Evolutionary conservation across 495 filamentous ascomycete species (phyloP).

Genomic region (Penicillium subrubescens): DNA sequence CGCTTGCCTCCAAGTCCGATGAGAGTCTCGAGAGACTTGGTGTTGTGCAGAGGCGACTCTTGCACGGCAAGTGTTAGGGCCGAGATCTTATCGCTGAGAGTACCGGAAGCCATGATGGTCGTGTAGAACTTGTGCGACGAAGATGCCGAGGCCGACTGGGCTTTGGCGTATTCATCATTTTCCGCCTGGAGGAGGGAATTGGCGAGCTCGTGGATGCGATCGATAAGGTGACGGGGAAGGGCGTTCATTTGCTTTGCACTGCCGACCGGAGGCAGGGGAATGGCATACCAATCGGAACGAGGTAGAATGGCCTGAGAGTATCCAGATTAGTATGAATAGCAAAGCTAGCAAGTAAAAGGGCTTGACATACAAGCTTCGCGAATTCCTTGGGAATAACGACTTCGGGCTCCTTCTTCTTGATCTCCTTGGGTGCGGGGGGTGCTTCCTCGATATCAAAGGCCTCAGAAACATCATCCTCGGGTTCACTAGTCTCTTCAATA

Average conservation of each 20-base stretch:
- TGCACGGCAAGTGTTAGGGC: slow-evolving; percentile 91
- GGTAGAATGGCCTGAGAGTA: slow-evolving; percentile 65
- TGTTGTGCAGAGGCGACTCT: slow-evolving; percentile 92
- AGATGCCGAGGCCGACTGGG: slow-evolving; percentile 56
- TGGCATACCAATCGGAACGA: slow-evolving; percentile 83
- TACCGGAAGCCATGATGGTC: slow-evolving; percentile 95
- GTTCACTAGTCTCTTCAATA: slow-evolving; percentile 31
- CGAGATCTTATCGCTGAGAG: slow-evolving; percentile 93
- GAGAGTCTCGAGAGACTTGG: slow-evolving; percentile 81
- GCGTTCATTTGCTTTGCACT: slow-evolving; percentile 47
- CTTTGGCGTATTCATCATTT: slow-evolving; percentile 59
- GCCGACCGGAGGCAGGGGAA: slow-evolving; percentile 60
- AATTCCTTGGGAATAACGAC: slow-evolving; percentile 42
- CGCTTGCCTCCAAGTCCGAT: slow-evolving; percentile 81
- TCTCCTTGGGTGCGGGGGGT: slow-evolving; percentile 12
- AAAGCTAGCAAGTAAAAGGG: neutral
- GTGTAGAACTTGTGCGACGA: slow-evolving; percentile 93
- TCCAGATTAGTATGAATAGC: slow-evolving; percentile 22
- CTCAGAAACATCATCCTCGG: slow-evolving; percentile 25
- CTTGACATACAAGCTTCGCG: slow-evolving; percentile 41
- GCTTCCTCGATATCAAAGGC: slow-evolving; percentile 28
- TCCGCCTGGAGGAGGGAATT: slow-evolving; percentile 74
- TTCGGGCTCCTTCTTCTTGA: slow-evolving; percentile 18
- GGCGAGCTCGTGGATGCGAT: slow-evolving; percentile 75
- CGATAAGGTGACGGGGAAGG: slow-evolving; percentile 59